These are phyloP conservation scores for Chamaecyparis obtusa DNA, from an alignment of 75 land plant genomes.

Conservation along the genomic window DNA sequence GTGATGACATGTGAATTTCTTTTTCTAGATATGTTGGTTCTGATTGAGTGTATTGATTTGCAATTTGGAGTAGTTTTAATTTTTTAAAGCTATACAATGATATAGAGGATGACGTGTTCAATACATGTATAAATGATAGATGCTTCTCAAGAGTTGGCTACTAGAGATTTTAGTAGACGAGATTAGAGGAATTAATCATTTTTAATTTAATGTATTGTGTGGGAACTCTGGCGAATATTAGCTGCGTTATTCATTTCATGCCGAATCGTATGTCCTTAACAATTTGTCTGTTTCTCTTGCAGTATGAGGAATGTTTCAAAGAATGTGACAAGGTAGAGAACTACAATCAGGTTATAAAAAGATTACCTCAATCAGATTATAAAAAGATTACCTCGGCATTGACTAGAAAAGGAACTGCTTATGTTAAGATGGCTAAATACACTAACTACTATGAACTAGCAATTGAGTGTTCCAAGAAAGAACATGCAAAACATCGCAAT, in stretches of 20 bases:
- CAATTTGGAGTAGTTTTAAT: background rate
- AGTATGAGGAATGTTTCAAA: slow-evolving; percentile 86
- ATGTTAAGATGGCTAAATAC: slow-evolving; percentile 73
- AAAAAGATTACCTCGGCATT: slow-evolving; percentile 91
- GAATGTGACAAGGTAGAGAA: slow-evolving; percentile 94
- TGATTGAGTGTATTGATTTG: background rate
- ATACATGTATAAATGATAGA: no score
- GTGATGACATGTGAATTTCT: background rate
- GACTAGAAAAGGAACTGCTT: slow-evolving; percentile 95
- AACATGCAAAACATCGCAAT: slow-evolving; percentile 92
- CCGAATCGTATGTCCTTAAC: background rate
- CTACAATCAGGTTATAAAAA: slow-evolving; percentile 80
- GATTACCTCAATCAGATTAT: no score
- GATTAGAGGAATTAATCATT: background rate
- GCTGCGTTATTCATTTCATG: background rate
- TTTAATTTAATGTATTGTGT: background rate
- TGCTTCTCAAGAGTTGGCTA: background rate
- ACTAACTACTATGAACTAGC: slow-evolving; percentile 91
- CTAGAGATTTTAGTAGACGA: background rate
- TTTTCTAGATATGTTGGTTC: background rate
- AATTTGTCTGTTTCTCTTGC: slow-evolving; percentile 4
- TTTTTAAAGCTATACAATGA: background rate
- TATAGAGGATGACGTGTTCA: background rate
- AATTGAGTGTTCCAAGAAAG: slow-evolving; percentile 94
- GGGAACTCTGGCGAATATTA: background rate